A percentile compares a stretch with the other conserved stretches of the same genome.
These are phyloP conservation scores for Zasmidium angulare DNA, from an alignment of 2,329 filamentous ascomycete genomes.

Conservation along the genomic window DNA sequence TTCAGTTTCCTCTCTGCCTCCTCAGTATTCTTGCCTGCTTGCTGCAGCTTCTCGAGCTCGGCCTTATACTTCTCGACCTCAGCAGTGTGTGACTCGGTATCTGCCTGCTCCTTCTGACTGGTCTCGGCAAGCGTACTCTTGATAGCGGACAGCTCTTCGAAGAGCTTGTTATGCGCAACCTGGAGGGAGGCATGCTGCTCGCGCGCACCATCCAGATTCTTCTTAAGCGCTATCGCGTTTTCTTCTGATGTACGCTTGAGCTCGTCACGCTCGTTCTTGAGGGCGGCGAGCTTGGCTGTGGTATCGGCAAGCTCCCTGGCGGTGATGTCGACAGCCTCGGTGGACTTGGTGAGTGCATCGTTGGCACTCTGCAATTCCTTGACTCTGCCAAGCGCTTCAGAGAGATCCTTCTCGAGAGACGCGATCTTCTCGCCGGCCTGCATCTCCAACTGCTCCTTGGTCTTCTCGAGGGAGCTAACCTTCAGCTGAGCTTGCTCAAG, in stretches of 20 bases:
- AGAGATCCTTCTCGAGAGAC: background rate
- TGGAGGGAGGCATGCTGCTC: constrained; percentile 21
- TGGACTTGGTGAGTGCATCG: constrained; percentile 6
- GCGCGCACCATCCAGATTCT: constrained; percentile 19
- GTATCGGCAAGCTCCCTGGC: constrained; percentile 17
- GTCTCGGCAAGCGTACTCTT: constrained; percentile 6
- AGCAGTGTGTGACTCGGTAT: background rate
- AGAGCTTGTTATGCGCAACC: constrained; percentile 26
- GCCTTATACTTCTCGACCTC: constrained; percentile 8
- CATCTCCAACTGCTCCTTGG: constrained; percentile 19
- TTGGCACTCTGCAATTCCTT: background rate
- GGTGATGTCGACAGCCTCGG: constrained; percentile 13
- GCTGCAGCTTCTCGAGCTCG: constrained; percentile 21
- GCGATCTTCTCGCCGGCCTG: constrained; percentile 10
- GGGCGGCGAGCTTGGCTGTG: constrained; percentile 14
- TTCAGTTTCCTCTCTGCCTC: constrained; percentile 21
- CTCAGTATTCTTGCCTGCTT: constrained; percentile 12
- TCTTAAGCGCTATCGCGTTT: constrained; percentile 3
- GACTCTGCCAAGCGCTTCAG: background rate
- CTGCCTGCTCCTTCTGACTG: background rate
- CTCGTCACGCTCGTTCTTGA: constrained; percentile 21
- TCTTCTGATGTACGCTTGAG: constrained; percentile 10
- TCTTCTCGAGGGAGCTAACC: constrained; percentile 16
- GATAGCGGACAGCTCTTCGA: constrained; percentile 21
- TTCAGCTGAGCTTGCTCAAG: constrained; percentile 17